Evolutionary conservation across 306 rosid genomes (phyloP), one percentile per base, ranked within the genome.

Genomic region (Trifolium pratense): DNA sequence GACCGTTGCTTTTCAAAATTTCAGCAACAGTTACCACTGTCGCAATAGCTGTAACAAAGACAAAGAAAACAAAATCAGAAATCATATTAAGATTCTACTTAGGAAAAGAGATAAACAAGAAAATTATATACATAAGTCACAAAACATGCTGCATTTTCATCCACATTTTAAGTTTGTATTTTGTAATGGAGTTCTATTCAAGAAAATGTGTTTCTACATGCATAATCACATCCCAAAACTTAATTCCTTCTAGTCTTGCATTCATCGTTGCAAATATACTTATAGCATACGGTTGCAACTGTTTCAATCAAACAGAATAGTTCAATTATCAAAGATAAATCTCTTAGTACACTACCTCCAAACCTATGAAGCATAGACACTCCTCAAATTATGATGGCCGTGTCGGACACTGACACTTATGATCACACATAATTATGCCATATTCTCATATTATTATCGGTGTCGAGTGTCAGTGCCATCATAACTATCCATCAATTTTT

Each of bases 11-110:
- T 83, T 90, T 90, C 87, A 90, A 73, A 43, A 90, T 90, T 75
- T 90, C 96, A 56, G 96, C 90, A 81, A 90, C 86, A 34, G 96
- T 88, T 40, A 90, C 96, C 26, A 90, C 96, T 0, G 96, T 90
- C 2, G 96, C 88, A 75, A 90, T 90, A 45, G 96, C 96, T 90
- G 86, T 59, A 45, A 58, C 29, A 80, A 64, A 16, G 62, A 66
- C 80, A 9, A 2, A 53, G 15, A 16, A 55, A 74, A 55, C 23
- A 3, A 17, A 65, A 64, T 65, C 18, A 49, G 34, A 66, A 31
- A 40, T 53, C 61, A 26, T 10, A 49, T 26, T n/a, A 23, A 26
- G 26, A 36, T 25, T 62, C 32, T 9, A 40, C 23, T 6, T 10
- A 72, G 0, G 59, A 18, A 63, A n/a, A 26, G 43, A 26, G 59